These are phyloP conservation scores for Pseudonectria buxi DNA, from an alignment of 2,329 filamentous ascomycete genomes.

Conservation along the genomic window DNA sequence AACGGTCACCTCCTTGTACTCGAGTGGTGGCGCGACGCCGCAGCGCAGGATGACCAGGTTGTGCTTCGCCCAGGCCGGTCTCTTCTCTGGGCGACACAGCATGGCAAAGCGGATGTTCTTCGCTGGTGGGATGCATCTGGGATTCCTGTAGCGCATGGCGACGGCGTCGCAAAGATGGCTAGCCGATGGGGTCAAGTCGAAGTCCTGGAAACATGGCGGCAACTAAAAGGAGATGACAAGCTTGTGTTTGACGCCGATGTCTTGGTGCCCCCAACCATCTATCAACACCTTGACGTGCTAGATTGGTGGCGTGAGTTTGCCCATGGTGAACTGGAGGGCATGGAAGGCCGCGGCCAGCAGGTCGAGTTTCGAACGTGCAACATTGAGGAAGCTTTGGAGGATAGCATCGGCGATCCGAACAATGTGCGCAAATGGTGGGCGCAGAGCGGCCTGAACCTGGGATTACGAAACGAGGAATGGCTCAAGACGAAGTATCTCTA, in stretches of 20 bases:
- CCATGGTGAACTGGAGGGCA: conserved; percentile 46
- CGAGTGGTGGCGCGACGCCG: conserved; percentile 84
- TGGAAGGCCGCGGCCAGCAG: conserved; percentile 51
- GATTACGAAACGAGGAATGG: conserved; percentile 80
- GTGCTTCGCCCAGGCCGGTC: conserved; percentile 76
- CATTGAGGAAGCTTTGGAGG: conserved; percentile 90
- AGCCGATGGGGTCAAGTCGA: conserved; percentile 78
- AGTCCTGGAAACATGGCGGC: conserved; percentile 76
- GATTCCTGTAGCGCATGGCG: conserved; percentile 72
- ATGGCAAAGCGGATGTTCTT: conserved; percentile 69
- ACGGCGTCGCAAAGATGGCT: conserved; percentile 76
- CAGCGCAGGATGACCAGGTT: conserved; percentile 49
- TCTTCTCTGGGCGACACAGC: conserved; percentile 75
- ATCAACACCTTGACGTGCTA: conserved; percentile 74
- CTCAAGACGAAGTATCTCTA: conserved; percentile 72
- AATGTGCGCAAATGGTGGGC: conserved; percentile 84
- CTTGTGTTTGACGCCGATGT: conserved; percentile 78
- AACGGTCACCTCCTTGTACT: conserved; percentile 80
- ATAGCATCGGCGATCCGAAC: conserved; percentile 68
- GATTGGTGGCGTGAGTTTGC: conserved; percentile 85
- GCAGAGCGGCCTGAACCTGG: conserved; percentile 71
- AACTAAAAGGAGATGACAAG: conserved; percentile 55
- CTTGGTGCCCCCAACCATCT: conserved; percentile 78
- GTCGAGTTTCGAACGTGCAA: conserved; percentile 95
- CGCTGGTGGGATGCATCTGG: conserved; percentile 83